These are phyloP conservation scores for Pseudofabraea citricarpa DNA, from an alignment of 2,329 filamentous ascomycete genomes.

Conservation along the genomic window DNA sequence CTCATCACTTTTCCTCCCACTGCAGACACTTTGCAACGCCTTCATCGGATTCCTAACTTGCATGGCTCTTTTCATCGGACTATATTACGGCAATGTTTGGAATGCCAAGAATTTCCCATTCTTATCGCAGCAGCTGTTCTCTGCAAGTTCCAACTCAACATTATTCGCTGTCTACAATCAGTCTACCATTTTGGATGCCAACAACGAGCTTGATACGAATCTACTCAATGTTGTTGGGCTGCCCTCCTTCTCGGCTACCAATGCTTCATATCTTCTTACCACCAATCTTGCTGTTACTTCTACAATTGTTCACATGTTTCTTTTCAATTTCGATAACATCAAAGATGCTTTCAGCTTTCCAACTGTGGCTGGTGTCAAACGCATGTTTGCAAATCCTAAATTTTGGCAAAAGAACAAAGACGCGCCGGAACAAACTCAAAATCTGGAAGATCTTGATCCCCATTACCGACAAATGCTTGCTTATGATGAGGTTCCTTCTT, in stretches of 20 bases:
- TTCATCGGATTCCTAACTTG: slow-evolving; percentile 30
- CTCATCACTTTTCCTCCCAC: slow-evolving; percentile 28
- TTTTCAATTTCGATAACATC: slow-evolving; percentile 35
- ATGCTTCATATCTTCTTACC: slow-evolving; percentile 35
- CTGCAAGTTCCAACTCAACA: slow-evolving; percentile 29
- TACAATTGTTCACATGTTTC: slow-evolving; percentile 37
- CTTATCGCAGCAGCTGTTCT: slow-evolving; percentile 37
- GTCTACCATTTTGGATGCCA: slow-evolving; percentile 33
- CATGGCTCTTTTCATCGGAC: slow-evolving; percentile 27
- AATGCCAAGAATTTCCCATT: slow-evolving; percentile 36
- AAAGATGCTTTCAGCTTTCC: slow-evolving; percentile 27
- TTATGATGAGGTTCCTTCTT: slow-evolving; percentile 35
- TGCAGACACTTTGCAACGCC: slow-evolving; percentile 28
- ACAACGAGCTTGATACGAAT: slow-evolving; percentile 32
- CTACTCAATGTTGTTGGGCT: slow-evolving; percentile 31
- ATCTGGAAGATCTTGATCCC: slow-evolving; percentile 32
- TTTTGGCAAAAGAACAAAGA: slow-evolving; percentile 3
- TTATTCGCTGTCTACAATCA: slow-evolving; percentile 37
- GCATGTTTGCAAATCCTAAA: neutral
- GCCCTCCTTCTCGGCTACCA: slow-evolving; percentile 36
- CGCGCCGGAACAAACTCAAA: slow-evolving; percentile 16
- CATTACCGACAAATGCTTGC: slow-evolving; percentile 35
- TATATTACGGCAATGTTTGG: slow-evolving; percentile 40
- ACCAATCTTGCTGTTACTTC: slow-evolving; percentile 43
- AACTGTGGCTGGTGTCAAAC: neutral